Evolutionary conservation across 305 asterid species (phyloP).

Genomic region (Solanum hybrid): DNA sequence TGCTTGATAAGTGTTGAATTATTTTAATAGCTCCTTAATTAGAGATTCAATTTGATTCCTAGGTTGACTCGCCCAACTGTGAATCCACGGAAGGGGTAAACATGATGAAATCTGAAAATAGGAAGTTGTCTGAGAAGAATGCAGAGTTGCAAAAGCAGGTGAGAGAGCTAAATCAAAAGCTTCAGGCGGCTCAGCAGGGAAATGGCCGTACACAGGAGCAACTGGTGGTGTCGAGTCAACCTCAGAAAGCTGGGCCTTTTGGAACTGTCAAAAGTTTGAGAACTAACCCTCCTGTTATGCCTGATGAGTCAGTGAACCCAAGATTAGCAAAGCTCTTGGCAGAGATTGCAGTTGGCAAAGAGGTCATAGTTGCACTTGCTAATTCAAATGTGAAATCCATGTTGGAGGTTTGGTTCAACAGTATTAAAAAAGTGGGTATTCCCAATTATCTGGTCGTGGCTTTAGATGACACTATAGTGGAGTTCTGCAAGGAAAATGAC

Average conservation of each 20-base stretch:
- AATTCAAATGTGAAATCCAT: conserved; percentile 59
- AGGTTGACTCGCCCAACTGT: conserved; percentile 21
- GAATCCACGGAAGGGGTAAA: conserved; percentile 16
- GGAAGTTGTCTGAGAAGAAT: conserved; percentile 15
- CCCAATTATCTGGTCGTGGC: conserved; percentile 70
- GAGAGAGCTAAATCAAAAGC: conserved; percentile 18
- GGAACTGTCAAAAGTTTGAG: conserved; percentile 63
- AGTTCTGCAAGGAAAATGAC: conserved; percentile 49
- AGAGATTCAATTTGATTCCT: not conserved
- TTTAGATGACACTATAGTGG: conserved; percentile 46
- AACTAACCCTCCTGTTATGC: conserved; percentile 49
- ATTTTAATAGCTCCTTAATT: not conserved
- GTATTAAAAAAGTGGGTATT: conserved; percentile 54
- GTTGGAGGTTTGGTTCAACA: conserved; percentile 64
- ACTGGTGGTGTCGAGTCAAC: conserved; percentile 25
- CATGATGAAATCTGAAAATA: conserved; percentile 15
- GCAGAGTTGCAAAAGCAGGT: conserved; percentile 22
- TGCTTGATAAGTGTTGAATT: not conserved
- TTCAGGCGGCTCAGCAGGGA: conserved; percentile 21
- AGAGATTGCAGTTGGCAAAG: conserved; percentile 47
- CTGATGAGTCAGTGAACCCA: conserved; percentile 62
- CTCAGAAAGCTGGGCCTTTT: conserved; percentile 56
- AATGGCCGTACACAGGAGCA: conserved; percentile 15
- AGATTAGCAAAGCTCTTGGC: conserved; percentile 56
- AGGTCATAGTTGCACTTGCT: conserved; percentile 76